phyloP scores from a whole-genome alignment of 192 early-diverging fungal species.

The Backusella macrospora region DNA sequence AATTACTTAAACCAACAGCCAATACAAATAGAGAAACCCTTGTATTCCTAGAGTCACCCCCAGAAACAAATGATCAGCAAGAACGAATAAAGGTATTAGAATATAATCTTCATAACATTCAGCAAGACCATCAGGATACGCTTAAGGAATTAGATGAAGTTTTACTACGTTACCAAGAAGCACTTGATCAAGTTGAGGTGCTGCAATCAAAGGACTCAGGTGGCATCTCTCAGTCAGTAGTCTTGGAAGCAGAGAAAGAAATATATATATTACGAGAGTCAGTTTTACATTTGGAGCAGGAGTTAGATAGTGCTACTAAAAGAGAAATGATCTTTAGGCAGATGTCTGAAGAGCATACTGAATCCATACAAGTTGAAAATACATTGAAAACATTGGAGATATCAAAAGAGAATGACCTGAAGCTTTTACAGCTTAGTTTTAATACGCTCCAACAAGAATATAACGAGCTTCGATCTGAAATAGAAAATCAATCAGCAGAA shows the following conservation, averaged over 20 bases:
- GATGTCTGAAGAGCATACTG: slow-evolving; percentile 18
- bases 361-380: slow-evolving; percentile 12
- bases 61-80: slow-evolving; percentile 13
- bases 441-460: slow-evolving; percentile 13
- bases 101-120: background rate
- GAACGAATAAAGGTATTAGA: slow-evolving; percentile 6
- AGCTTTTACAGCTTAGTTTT: background rate
- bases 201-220: background rate
- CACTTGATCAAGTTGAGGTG: slow-evolving; percentile 21
- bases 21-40: background rate
- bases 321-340: slow-evolving; percentile 9
- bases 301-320: slow-evolving; percentile 13
- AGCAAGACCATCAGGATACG: slow-evolving; percentile 30
- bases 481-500: background rate
- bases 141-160: slow-evolving; percentile 30
- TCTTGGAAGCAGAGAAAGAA: slow-evolving; percentile 7
- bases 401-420: background rate
- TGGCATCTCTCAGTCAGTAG: background rate
- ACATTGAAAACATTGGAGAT: slow-evolving; percentile 13
- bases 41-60: background rate
- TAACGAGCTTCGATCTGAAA: background rate
- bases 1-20: background rate
- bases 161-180: slow-evolving; percentile 26
- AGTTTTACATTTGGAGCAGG: slow-evolving; percentile 20
- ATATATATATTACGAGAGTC: slow-evolving; percentile 11